Percentiles rank a stretch among this genome's conserved stretches.
phyloP scores from a whole-genome alignment of 129 eudicot species.

The Daucus carota region DH1_v3.0 NC_030383.2:9727001-9727500 shows the following conservation, averaged over 20 bases:
- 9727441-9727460: conserved; percentile 97
- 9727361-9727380: conserved; percentile 78
- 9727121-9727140: conserved; percentile 86
- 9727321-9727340: conserved; percentile 90
- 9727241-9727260: conserved; percentile 85
- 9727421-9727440: conserved; percentile 65
- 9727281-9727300: conserved; percentile 64
- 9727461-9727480: conserved; percentile 84
- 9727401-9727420: conserved; percentile 66
- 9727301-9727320: conserved; percentile 73
- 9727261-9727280: conserved; percentile 67
- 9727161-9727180: conserved; percentile 44
- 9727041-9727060: conserved; percentile 73
- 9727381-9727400: conserved; percentile 59
- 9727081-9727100: conserved; percentile 59
- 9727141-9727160: conserved; percentile 90
- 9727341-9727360: conserved; percentile 84
- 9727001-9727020: conserved; percentile 70
- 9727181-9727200: conserved; percentile 64
- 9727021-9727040: conserved; percentile 89
- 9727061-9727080: conserved; percentile 53
- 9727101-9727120: conserved; percentile 64
- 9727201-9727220: conserved; percentile 70
- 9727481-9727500: conserved; percentile 54
- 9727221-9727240: conserved; percentile 76